These are phyloP conservation scores for Petasospora fabianii DNA, from an alignment of 1,139 yeast species.

Conservation along the genomic window DNA sequence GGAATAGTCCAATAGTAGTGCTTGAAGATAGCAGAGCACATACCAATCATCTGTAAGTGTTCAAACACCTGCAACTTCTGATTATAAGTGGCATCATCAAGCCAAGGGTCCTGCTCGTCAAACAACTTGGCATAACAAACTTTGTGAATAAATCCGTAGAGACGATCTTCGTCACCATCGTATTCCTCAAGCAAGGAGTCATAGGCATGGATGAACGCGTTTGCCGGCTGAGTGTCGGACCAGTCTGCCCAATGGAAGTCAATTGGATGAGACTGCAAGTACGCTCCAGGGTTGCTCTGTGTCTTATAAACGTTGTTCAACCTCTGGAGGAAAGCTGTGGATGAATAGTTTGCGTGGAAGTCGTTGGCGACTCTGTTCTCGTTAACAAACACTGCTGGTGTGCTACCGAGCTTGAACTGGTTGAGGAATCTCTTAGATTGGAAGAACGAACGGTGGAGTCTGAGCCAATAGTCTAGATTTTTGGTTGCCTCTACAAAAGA, in stretches of 20 bases:
- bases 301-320: constrained; percentile 11
- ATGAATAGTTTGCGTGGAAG: constrained; percentile 20
- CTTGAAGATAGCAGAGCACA: constrained; percentile 28
- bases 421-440: constrained; percentile 18
- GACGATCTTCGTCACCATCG: constrained; percentile 15
- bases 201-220: constrained; percentile 24
- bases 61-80: constrained; percentile 21
- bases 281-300: constrained; percentile 19
- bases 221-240: constrained; percentile 27
- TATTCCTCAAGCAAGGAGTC: constrained; percentile 14
- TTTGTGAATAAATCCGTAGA: constrained; percentile 16
- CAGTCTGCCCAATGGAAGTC: constrained; percentile 31
- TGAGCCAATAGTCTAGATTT: constrained; percentile 19
- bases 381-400: constrained; percentile 9
- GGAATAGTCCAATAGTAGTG: constrained; percentile 26
- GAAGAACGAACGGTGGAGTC: constrained; percentile 21
- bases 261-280: constrained; percentile 11
- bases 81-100: constrained; percentile 20
- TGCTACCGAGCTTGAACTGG: constrained; percentile 18
- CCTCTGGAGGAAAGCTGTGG: constrained; percentile 17
- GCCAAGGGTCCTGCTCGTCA: constrained; percentile 26
- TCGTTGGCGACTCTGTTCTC: constrained; percentile 7
- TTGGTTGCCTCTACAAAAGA: constrained; percentile 18
- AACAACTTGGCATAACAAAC: constrained; percentile 24
- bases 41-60: constrained; percentile 26